Base-by-base conservation (phyloP, 768 basidiomycete genomes). In the Boletellus ananiceps region DNA sequence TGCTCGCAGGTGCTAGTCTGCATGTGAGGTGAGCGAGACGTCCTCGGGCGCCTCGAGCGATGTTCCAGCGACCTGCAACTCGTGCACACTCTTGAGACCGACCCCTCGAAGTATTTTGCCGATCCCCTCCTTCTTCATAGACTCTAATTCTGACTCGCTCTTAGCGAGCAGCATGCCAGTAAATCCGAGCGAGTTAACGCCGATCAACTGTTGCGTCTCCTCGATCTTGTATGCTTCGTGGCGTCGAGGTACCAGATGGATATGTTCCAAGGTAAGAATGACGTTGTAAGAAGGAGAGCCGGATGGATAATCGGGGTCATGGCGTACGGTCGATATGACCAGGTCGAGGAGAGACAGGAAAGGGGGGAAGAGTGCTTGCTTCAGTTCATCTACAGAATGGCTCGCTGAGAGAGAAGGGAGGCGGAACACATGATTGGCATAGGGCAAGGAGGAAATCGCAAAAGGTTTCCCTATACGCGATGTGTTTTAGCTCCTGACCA, bases 161-260 rank as follows among this genome's bases (percentile, higher is more conserved):
- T 87, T 91, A 21, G 89, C 91, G 47, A 96, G 78, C 52, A 96
- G 58, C 84, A 90, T 82, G 1, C 94, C 94, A 7, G 91, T 88
- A 63, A 86, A 96, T 13, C 90, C 94, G 41, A 96, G 75, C 39
- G 94, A 78, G 66, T 97, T 96, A 37, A 97, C 74, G 58, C 81
- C 80, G 23, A 97, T 60, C 46, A 67, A 52, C 31, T 81, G 77
- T n/a, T 80, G 79, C 2, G 78, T 79, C 43, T 71, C 74, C 46
- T 67, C 52, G 5, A 87, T 67, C 11, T 59, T 65, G 65, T 85
- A 77, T n/a, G 65, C 68, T 62, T 92, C 90, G 29, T 69, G 68
- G 42, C 74, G 74, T 34, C 94, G 82, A 27, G 94, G 94, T 60
- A 97, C 81, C 49, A 96, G 49, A 66, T 95, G 84, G 50, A 97